These are phyloP conservation scores for Penicillium frequentans DNA, from an alignment of 2,329 filamentous ascomycete species.

Conservation along the genomic window DNA sequence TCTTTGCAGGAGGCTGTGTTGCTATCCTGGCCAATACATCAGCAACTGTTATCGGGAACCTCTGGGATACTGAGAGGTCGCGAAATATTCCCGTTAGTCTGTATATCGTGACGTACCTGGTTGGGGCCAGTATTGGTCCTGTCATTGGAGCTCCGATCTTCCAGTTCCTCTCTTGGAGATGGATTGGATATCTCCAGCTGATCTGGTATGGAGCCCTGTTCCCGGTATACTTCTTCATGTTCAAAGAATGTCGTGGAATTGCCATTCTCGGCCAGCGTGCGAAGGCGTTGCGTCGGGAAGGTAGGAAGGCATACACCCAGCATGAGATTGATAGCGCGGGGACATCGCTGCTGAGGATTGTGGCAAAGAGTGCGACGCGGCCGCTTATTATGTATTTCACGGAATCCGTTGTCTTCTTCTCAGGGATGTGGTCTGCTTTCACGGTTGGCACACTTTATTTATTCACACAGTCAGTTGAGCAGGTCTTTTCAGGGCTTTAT, in stretches of 20 bases:
- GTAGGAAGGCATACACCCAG: slow-evolving; percentile 27
- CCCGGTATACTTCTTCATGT: slow-evolving; percentile 41
- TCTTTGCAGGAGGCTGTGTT: slow-evolving; percentile 46
- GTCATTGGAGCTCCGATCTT: slow-evolving; percentile 43
- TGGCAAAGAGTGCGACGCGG: slow-evolving; percentile 38
- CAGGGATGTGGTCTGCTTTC: slow-evolving; percentile 47
- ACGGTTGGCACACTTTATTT: slow-evolving; percentile 46
- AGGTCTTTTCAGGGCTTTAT: slow-evolving; percentile 40
- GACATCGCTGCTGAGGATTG: slow-evolving; percentile 23
- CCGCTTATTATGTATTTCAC: slow-evolving; percentile 41
- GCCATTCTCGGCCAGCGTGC: slow-evolving; percentile 41
- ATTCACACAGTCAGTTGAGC: slow-evolving; percentile 44
- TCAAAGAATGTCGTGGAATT: slow-evolving; percentile 43
- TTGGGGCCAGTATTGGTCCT: slow-evolving; percentile 46
- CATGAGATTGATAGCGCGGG: slow-evolving; percentile 38
- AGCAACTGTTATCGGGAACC: slow-evolving; percentile 29
- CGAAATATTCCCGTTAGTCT: slow-evolving; percentile 43
- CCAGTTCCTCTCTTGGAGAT: slow-evolving; percentile 26
- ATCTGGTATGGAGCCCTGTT: slow-evolving; percentile 39
- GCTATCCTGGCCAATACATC: slow-evolving; percentile 40
- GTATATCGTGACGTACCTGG: slow-evolving; percentile 43
- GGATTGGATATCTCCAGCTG: slow-evolving; percentile 47
- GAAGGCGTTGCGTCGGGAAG: slow-evolving; percentile 32
- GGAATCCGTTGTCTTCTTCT: slow-evolving; percentile 45
- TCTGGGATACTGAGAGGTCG: slow-evolving; percentile 34